Conservation (phyloP, 2,329 filamentous ascomycete species). For the Talaromyces sp. region DNA sequence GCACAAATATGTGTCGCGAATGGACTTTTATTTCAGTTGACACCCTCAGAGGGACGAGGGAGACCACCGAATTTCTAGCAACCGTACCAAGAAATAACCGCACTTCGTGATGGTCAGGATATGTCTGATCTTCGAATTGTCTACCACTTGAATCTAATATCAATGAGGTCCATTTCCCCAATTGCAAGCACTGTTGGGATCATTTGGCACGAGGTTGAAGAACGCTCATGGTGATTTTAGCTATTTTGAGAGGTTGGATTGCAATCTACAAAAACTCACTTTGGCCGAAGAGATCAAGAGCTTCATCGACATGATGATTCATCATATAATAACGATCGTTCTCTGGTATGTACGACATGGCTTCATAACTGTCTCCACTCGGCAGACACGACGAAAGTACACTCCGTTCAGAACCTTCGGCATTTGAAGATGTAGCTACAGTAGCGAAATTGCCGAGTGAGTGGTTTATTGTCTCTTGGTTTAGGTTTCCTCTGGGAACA, state of each 20-base stretch:
- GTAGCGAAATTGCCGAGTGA: not conserved
- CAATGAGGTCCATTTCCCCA: not conserved
- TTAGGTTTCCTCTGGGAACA: not conserved
- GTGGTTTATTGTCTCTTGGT: not conserved
- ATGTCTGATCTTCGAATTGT: not conserved
- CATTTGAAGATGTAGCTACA: not conserved
- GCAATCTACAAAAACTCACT: not conserved
- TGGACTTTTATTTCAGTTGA: not conserved
- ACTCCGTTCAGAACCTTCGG: not conserved
- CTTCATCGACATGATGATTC: slow-evolving; percentile 2
- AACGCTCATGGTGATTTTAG: not conserved
- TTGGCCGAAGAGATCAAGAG: not conserved
- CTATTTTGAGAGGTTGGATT: not conserved
- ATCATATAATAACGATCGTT: slow-evolving; percentile 1
- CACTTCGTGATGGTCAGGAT: not conserved
- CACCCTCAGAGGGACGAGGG: not conserved
- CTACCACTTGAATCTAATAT: not conserved
- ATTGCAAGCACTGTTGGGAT: not conserved
- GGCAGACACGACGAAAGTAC: not conserved
- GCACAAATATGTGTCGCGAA: not conserved
- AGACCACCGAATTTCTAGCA: too few species aligned
- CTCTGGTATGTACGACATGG: not conserved
- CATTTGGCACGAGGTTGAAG: not conserved
- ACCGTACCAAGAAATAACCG: too few species aligned
- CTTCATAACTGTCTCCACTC: not conserved